phyloP scores from a whole-genome alignment of 1,139 yeast genomes.

The Hansenula anomala region DNA sequence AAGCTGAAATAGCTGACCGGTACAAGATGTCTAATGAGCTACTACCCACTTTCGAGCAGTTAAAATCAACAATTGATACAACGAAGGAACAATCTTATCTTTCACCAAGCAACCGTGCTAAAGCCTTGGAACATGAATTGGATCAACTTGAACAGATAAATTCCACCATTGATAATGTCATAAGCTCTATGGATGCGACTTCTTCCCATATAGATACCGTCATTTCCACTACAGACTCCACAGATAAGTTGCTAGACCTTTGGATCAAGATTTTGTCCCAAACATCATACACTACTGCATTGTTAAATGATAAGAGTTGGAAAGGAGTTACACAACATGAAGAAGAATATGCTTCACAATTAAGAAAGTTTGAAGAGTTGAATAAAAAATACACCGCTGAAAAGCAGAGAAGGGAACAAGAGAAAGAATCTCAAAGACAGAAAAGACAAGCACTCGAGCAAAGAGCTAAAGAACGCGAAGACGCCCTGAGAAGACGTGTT shows the following conservation, averaged over 20 bases:
- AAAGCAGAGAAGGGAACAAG: conserved; percentile 17
- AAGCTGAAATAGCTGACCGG: too few species aligned
- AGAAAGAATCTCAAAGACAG: conserved; percentile 10
- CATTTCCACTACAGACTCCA: conserved; percentile 18
- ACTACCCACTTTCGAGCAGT: conserved; percentile 6
- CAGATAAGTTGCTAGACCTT: conserved; percentile 19
- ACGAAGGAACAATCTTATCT: conserved; percentile 12
- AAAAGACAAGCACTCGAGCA: conserved; percentile 12
- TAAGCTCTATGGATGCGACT: conserved; percentile 18
- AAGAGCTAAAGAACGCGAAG: conserved; percentile 17
- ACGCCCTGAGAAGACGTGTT: conserved; percentile 19
- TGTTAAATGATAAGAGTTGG: conserved; percentile 21
- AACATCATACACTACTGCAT: conserved; percentile 18
- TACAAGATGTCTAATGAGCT: conserved; percentile 9
- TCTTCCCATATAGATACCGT: conserved; percentile 14
- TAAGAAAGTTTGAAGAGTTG: conserved; percentile 17
- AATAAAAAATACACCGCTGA: conserved; percentile 15
- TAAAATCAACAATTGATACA: conserved; percentile 8
- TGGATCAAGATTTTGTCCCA: conserved; percentile 26
- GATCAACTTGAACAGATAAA: conserved; percentile 19
- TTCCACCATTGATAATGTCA: conserved; percentile 16
- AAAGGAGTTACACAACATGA: conserved; percentile 16
- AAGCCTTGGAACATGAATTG: conserved; percentile 21
- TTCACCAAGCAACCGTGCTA: conserved; percentile 12
- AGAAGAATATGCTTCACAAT: conserved; percentile 17